Conservation (phyloP, 148 eudicot genomes). For the Rhododendron ferrugineum region DNA sequence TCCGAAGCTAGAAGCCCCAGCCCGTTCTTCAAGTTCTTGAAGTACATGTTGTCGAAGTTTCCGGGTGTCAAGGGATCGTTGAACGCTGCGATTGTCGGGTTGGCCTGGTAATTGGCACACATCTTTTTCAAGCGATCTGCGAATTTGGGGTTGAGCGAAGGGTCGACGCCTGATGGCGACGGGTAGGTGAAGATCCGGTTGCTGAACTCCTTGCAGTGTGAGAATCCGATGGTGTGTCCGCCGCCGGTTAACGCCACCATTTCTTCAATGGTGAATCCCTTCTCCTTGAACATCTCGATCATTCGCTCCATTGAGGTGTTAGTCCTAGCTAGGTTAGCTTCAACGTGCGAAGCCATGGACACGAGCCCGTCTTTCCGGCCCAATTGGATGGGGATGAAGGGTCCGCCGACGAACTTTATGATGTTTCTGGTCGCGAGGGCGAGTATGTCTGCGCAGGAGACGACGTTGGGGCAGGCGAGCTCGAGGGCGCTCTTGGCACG, state of each 20-base stretch:
- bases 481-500: constrained; percentile 38
- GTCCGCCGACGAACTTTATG: background rate
- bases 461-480: constrained; percentile 13
- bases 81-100: background rate
- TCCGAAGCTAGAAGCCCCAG: constrained; percentile 22
- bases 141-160: background rate
- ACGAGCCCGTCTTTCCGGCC: constrained; percentile 8
- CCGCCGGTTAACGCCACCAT: constrained; percentile 13
- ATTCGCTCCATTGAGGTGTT: constrained; percentile 1
- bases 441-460: constrained; percentile 12
- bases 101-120: background rate
- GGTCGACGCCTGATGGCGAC: background rate
- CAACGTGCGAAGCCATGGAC: background rate
- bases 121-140: background rate
- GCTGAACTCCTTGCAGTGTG: constrained; percentile 11
- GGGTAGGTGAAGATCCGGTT: background rate
- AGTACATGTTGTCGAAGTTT: constrained; percentile 13
- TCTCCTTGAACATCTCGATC: background rate
- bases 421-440: background rate
- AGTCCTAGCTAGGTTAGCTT: constrained; percentile 1
- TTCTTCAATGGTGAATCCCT: background rate
- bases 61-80: background rate
- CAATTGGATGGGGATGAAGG: background rate
- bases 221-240: constrained; percentile 12
- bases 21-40: constrained; percentile 19